Percentiles rank a stretch among this genome's conserved stretches.
These are phyloP conservation scores for Gossypium anomalum DNA, from an alignment of 345 rosid species.

Conservation along the genomic window DNA sequence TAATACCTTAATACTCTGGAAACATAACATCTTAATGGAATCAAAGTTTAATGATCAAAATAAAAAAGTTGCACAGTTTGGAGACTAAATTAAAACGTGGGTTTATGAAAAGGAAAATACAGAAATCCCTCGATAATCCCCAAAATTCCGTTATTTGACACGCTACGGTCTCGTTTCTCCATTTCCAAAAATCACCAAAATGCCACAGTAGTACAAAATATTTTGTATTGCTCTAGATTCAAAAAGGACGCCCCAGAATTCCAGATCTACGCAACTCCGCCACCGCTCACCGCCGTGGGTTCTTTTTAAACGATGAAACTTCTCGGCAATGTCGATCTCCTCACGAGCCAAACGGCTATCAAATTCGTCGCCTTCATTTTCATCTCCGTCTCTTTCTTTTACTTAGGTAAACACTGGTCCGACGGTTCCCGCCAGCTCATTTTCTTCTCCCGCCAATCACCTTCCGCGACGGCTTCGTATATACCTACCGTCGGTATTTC, in stretches of 20 bases:
- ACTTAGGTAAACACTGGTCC: conserved; percentile 86
- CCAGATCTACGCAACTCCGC: conserved; percentile 1
- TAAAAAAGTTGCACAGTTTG: no score
- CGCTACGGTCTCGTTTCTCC: background rate
- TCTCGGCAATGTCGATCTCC: conserved; percentile 28
- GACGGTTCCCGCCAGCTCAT: conserved; percentile 59
- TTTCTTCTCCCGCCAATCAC: conserved; percentile 57
- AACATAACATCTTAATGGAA: no score
- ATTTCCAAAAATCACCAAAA: background rate
- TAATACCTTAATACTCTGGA: no score
- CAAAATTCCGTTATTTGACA: background rate
- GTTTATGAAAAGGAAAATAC: no score
- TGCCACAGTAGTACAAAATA: background rate
- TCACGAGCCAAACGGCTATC: conserved; percentile 36
- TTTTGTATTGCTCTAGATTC: background rate
- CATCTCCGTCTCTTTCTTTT: conserved; percentile 66
- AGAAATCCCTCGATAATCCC: background rate
- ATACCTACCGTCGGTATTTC: conserved; percentile 44
- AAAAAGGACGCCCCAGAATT: background rate
- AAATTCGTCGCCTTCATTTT: conserved; percentile 47
- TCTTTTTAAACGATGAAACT: conserved; percentile 44
- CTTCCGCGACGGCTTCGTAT: conserved; percentile 14
- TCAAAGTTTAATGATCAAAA: no score
- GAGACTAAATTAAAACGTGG: no score
- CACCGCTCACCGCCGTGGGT: conserved; percentile 5